These are phyloP conservation scores for Penicillium atrosanguineum DNA, from an alignment of 495 filamentous ascomycete species.

Conservation along the genomic window DNA sequence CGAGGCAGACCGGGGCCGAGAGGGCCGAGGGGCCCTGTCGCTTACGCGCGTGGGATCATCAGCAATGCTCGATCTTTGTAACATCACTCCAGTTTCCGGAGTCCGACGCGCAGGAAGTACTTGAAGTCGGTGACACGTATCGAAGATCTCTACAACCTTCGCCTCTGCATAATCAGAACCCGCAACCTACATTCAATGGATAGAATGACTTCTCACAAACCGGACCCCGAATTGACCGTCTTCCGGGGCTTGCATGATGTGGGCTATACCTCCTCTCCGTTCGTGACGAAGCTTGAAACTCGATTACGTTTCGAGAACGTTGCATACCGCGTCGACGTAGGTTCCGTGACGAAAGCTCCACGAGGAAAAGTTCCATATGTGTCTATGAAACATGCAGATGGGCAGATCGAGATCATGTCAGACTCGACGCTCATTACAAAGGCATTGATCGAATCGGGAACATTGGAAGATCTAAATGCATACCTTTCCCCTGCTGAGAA, in stretches of 20 bases:
- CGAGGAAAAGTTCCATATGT: slow-evolving; percentile 62
- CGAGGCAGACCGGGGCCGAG: neutral
- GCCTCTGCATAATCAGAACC: neutral
- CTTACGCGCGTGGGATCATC: neutral
- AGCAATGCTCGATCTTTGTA: neutral
- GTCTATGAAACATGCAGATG: slow-evolving; percentile 10
- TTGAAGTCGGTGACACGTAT: neutral
- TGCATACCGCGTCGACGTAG: slow-evolving; percentile 43
- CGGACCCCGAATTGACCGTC: slow-evolving; percentile 20
- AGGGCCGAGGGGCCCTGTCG: neutral
- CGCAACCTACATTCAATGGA: neutral
- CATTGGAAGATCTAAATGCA: slow-evolving; percentile 48
- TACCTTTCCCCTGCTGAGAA: slow-evolving; percentile 31
- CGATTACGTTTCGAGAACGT: slow-evolving; percentile 55
- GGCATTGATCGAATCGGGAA: slow-evolving; percentile 35
- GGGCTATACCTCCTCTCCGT: slow-evolving; percentile 60
- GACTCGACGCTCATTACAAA: slow-evolving; percentile 58
- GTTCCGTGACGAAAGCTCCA: slow-evolving; percentile 44
- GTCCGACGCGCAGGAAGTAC: neutral
- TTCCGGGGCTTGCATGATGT: slow-evolving; percentile 51
- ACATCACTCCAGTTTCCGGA: neutral
- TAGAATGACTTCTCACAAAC: neutral
- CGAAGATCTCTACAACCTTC: neutral
- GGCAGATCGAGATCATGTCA: slow-evolving; percentile 15
- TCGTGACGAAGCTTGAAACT: slow-evolving; percentile 62